phyloP scores from a whole-genome alignment of 1,284 basidiomycete genomes.

The Anthracocystis panici-leucophaei region DNA sequence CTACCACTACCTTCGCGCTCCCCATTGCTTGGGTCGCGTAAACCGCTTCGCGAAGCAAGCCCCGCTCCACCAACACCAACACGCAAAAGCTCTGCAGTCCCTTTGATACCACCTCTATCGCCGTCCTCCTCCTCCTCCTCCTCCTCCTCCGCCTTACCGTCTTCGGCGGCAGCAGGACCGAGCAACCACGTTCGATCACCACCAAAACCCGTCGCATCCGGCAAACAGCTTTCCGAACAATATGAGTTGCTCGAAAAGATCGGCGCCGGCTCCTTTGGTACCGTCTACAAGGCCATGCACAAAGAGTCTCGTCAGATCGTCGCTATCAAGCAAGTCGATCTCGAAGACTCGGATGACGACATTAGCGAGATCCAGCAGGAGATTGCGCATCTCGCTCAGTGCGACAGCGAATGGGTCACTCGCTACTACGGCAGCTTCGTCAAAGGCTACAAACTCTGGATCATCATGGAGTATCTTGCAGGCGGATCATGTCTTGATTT shows the following conservation, averaged over 20 bases:
- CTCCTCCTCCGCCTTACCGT: constrained; percentile 2
- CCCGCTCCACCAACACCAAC: constrained; percentile 40
- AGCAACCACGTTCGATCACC: constrained; percentile 38
- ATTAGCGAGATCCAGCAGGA: constrained; percentile 85
- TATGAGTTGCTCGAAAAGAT: constrained; percentile 95
- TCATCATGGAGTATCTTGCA: constrained; percentile 98
- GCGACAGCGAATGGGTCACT: constrained; percentile 95
- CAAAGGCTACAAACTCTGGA: constrained; percentile 96
- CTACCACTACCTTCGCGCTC: constrained; percentile 55
- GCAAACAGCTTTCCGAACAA: constrained; percentile 71
- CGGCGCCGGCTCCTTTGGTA: constrained; percentile 96
- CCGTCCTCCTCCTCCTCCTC: constrained; percentile 5
- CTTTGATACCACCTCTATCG: constrained; percentile 22
- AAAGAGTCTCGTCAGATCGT: constrained; percentile 92
- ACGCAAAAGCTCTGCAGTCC: constrained; percentile 42
- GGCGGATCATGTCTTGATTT: constrained; percentile 98
- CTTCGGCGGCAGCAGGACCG: constrained; percentile 36
- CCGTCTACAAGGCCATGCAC: constrained; percentile 92
- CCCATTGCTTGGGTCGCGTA: constrained; percentile 52
- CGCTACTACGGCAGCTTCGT: constrained; percentile 97
- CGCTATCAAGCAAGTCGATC: constrained; percentile 93
- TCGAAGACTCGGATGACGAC: constrained; percentile 71
- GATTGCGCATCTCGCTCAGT: constrained; percentile 93
- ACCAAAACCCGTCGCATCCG: constrained; percentile 41
- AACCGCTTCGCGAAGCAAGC: constrained; percentile 34